Conservation (phyloP, 352 stramenopile species). For the Globisporangium lucens region DNA sequence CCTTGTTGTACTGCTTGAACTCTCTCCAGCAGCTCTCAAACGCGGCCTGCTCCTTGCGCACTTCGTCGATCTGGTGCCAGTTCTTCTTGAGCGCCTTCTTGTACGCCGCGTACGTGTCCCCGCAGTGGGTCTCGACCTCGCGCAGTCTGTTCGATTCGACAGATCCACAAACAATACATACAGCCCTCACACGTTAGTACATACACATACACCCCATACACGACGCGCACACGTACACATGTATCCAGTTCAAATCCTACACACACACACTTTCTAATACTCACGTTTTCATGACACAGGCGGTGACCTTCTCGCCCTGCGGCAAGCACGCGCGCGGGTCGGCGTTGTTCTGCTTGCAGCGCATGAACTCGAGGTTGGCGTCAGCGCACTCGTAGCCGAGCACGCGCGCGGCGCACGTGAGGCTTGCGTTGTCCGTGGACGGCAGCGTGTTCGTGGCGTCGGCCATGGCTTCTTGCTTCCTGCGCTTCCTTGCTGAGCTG, state of each 20-base stretch:
- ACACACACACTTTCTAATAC: constrained; percentile 16
- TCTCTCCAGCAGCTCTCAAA: constrained; percentile 85
- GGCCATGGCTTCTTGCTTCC: constrained; percentile 25
- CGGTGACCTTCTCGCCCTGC: constrained; percentile 87
- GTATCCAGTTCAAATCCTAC: neutral
- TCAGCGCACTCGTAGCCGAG: constrained; percentile 82
- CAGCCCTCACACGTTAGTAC: constrained; percentile 4
- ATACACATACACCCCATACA: neutral
- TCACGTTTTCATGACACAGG: constrained; percentile 83
- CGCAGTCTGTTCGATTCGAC: constrained; percentile 41
- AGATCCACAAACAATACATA: neutral
- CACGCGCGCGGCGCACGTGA: constrained; percentile 81
- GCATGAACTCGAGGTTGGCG: constrained; percentile 81
- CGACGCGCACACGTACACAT: neutral
- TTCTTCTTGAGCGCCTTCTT: constrained; percentile 88
- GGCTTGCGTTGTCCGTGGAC: constrained; percentile 85
- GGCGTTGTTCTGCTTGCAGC: constrained; percentile 83
- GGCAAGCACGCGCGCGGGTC: constrained; percentile 78
- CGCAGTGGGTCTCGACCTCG: constrained; percentile 78
- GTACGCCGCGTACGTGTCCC: constrained; percentile 85
- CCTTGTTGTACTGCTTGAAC: constrained; percentile 59
- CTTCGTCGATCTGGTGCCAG: constrained; percentile 84
- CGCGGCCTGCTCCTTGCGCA: constrained; percentile 82
- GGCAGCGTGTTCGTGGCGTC: constrained; percentile 63
- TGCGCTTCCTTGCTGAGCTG: neutral